Base-by-base conservation (phyloP, 345 rosid genomes). In the Rhodomyrtus tomentosa region DNA sequence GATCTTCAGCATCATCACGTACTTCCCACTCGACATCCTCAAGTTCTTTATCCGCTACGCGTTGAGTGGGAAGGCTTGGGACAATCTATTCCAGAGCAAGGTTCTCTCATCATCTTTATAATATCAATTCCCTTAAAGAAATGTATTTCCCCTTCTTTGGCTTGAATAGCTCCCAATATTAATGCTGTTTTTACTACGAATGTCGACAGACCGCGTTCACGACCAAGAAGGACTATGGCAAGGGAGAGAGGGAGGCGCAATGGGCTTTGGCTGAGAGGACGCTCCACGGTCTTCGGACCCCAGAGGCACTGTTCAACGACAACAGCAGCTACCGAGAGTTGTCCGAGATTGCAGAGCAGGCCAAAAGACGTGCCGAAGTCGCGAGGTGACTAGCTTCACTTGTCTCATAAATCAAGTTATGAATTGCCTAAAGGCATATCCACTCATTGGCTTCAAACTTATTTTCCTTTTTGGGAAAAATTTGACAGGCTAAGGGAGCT, bases 241-340 rank as follows among this genome's bases (percentile, higher is more conserved):
- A 79, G 81, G 91, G 89, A 3, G 89, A 88, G 87, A 86, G 92
- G 82, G 92, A 90, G 56, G 92, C 92, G 72, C 92, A 89, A 72
- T 90, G 92, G 92, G 92, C 91, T 5, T n/a, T 40, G 22, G 88
- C 88, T 10, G 91, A 90, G 55, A 86, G 92, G 27, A 88, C 92
- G 5, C 90, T 88, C 79, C 90, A 89, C 45, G 91, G 92, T 5
- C 92, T 88, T 49, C 89, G 86, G 25, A 50, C 85, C 11, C 84
- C 89, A 24, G 88, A 84, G 42, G 80, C 86, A 74, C 20, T 85
- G 4, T 29, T 81, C 50, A 79, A 84, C 4, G 91, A 89, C 32
- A 89, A 89, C 85, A 81, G 83, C 59, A 86, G 73, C 68, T 84
- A 88, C 38, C 68, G 76, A 9, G 91, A 88, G 84, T 72, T 87